Conservation (phyloP, 1,284 basidiomycete species). For the Cystobasidiaceae sp. region DNA sequence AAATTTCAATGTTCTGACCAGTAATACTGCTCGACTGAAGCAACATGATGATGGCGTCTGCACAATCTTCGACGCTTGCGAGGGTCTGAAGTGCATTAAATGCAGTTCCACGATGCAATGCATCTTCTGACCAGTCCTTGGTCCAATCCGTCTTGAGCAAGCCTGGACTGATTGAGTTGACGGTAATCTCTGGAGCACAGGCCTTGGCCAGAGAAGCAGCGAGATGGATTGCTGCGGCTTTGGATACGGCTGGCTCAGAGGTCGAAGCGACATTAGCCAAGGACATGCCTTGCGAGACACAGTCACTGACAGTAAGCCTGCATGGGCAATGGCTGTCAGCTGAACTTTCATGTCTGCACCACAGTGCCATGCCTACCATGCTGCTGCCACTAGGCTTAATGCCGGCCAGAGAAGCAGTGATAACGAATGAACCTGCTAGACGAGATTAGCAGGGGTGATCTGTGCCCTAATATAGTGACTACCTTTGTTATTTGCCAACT, state of each 20-base stretch:
- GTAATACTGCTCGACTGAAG: constrained; percentile 8
- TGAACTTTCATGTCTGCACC: not conserved
- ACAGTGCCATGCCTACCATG: constrained; percentile 33
- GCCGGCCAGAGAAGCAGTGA: constrained; percentile 35
- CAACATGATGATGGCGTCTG: not conserved
- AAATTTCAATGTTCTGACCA: constrained; percentile 13
- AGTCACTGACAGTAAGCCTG: constrained; percentile 10
- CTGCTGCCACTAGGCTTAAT: constrained; percentile 36
- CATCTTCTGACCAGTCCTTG: constrained; percentile 33
- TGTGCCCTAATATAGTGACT: not conserved
- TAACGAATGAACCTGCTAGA: constrained; percentile 32
- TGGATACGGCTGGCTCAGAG: constrained; percentile 34
- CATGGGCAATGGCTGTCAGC: not conserved
- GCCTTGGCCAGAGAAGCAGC: constrained; percentile 37
- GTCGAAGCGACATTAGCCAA: not conserved
- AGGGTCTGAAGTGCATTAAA: not conserved
- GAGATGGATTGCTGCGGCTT: constrained; percentile 38
- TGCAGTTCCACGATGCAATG: constrained; percentile 25
- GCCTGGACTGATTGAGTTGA: constrained; percentile 39
- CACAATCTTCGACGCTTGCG: not conserved
- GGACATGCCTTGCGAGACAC: not conserved
- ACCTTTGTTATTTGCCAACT: constrained; percentile 35
- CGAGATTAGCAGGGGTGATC: not conserved
- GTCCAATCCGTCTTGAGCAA: constrained; percentile 40
- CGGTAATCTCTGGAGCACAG: constrained; percentile 35